Evolutionary conservation across 768 basidiomycete species (phyloP), one percentile per base, ranked within the genome.

Genomic region (Rhodotorula graminis): DNA sequence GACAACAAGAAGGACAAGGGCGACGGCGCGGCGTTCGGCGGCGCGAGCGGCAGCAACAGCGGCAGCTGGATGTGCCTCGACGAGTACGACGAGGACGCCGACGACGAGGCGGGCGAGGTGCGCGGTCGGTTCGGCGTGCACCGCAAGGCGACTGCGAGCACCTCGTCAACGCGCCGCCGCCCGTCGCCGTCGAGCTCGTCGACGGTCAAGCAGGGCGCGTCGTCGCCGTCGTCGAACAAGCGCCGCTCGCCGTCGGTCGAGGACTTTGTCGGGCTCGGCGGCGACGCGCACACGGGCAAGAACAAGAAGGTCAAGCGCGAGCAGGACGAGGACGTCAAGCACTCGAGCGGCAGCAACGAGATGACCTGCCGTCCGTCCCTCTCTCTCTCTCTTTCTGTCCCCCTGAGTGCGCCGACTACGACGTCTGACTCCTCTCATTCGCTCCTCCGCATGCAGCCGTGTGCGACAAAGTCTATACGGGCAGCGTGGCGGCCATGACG

Each of bases 401-500:
- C n/a, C 47, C 52, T 21, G 42, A 50, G 15, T 6, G 37, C 37
- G 37, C 37, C 37, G 5, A 37, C 37, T 37, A 4, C 37, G 9
- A 9, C 37, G n/a, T 9, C 37, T 37, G 37, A 37, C 37, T 9
- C 37, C 37, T 37, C 57, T 19, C 58, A 47, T 42, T 21, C 29
- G 21, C 1, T 65, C 46, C 27, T 25, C 44, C 58, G 12, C 60
- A 23, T 4, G 18, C 44, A 61, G 60, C 50, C 49, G 15, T 75
- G 3, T 75, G 74, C 58, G 2, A 21, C 15, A 65, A 57, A 44
- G 23, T 42, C 23, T 33, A 67, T 4, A 12, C 37, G 18, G 70
- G 67, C 37, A 66, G 56, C 40, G 70, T 66, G 52, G 58, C 65
- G 29, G 74, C 74, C 2, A 65, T 75, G 60, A 23, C 16, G 5